Evolutionary conservation across 1,284 basidiomycete species (phyloP), one percentile per base, ranked within the genome.

Genomic region (Malassezia furfur): DNA sequence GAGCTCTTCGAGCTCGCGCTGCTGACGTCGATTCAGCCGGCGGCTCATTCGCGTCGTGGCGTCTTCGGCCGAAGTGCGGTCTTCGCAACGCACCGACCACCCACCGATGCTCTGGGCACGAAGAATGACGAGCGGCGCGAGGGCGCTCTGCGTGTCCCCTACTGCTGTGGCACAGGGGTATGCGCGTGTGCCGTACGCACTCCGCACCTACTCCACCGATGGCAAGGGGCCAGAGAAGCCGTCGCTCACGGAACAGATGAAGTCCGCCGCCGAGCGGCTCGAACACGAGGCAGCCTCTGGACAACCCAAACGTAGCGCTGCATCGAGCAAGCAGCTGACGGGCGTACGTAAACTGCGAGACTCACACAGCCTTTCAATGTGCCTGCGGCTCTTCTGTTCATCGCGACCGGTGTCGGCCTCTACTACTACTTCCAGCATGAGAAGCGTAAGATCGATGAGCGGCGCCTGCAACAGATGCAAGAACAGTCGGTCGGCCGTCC

Each of bases 381-480:
- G 41, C 81, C 80, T 58, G 85, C 91, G 0, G 90, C 87, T 0
- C 82, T 80, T 0, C 72, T 96, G 17, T 96, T 98, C 75, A 76
- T 93, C 36, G 78, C 81, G 0, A 87, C 88, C 1, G 91, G 91
- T 5, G 77, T 81, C 5, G 90, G 85, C 0, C 79, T 98, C 30
- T 88, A 85, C 71, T 83, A 81, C 66, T 96, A 96, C 79, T 96
- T 98, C 77, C 82, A 84, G 48, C 79, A 82, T 52, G 91, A 96
- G 76, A 96, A 96, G 78, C 48, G 50, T n/a, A 60, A 61, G 22
- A 59, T 73, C 3, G 64, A 61, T 8, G 59, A 63, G 43, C 52
- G 61, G 30, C 56, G 56, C 28, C 57, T 57, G 14, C 36, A 40
- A 12, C 68, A 67, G 49, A 64, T 61, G 2, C 62, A 64, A 5